Evolutionary conservation across 2,329 filamentous ascomycete genomes (phyloP).

Genomic region (Fusarium heterosporum): DNA sequence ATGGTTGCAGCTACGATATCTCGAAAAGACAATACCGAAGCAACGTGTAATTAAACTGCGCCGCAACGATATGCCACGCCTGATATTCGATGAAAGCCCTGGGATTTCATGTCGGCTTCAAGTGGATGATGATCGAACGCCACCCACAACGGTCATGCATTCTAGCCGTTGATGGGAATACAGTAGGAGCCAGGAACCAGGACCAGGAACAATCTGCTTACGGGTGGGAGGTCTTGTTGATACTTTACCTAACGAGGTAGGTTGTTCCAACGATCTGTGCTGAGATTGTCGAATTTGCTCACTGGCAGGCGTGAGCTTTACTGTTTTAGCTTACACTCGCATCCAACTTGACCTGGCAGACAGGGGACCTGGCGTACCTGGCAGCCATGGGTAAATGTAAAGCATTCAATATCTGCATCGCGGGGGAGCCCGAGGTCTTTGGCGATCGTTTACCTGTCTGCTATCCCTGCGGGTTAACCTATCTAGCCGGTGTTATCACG

Average conservation of each 20-base stretch:
- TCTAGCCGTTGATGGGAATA: slow-evolving; percentile 26
- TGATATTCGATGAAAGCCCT: not conserved
- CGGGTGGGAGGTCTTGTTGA: slow-evolving; percentile 5
- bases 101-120: slow-evolving; percentile 10
- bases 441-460: not conserved
- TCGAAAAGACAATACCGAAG: not conserved
- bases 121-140: slow-evolving; percentile 15
- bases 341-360: slow-evolving; percentile 19
- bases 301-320: slow-evolving; percentile 30
- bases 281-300: slow-evolving; percentile 30
- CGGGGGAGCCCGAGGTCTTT: slow-evolving; percentile 24
- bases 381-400: slow-evolving; percentile 5
- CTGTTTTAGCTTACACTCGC: slow-evolving; percentile 22
- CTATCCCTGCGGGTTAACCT: no score
- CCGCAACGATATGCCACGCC: not conserved
- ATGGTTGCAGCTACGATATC: not conserved
- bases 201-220: not conserved
- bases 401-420: slow-evolving; percentile 21
- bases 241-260: slow-evolving; percentile 36
- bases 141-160: slow-evolving; percentile 6
- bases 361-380: slow-evolving; percentile 12
- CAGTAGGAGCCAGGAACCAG: not conserved
- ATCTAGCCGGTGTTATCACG: no score
- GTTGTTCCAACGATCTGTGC: slow-evolving; percentile 14
- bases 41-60: slow-evolving; percentile 5